Percentiles rank a stretch among this genome's conserved stretches.
These are phyloP conservation scores for Forsythia suspensa DNA, from an alignment of 257 asterid species.

Conservation along the genomic window DNA sequence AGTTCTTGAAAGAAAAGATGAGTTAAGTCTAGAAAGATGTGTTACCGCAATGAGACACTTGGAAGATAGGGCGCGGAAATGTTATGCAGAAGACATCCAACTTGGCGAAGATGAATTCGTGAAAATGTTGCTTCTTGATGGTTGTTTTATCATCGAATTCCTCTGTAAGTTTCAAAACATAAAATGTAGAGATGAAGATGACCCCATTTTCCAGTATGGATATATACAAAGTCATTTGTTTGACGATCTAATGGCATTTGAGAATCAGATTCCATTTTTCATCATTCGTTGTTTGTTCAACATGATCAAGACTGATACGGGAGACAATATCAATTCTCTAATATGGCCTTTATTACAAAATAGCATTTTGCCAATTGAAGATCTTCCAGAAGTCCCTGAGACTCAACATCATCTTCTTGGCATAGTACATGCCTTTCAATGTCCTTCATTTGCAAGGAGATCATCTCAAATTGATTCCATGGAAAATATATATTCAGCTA, in stretches of 20 bases:
- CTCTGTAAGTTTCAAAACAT: background rate
- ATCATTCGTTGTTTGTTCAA: background rate
- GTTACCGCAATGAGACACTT: background rate
- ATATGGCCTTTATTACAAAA: background rate
- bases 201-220: constrained; percentile 4
- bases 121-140: constrained; percentile 16
- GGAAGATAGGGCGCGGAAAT: constrained; percentile 4
- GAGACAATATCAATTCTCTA: background rate
- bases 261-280: constrained; percentile 4
- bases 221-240: background rate
- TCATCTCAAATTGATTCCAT: background rate
- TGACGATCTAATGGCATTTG: background rate
- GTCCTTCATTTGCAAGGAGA: background rate
- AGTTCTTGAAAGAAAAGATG: background rate
- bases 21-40: background rate
- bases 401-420: constrained; percentile 23
- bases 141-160: constrained; percentile 8
- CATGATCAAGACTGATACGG: background rate
- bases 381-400: background rate
- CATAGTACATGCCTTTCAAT: background rate
- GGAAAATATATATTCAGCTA: constrained; percentile 5
- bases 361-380: constrained; percentile 5
- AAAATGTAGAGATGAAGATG: background rate
- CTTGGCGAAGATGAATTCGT: background rate
- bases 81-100: background rate